Percentiles rank a stretch among this genome's conserved stretches.
Conservation (phyloP, 768 basidiomycete genomes). For the Antrodiella citrinella region DNA sequence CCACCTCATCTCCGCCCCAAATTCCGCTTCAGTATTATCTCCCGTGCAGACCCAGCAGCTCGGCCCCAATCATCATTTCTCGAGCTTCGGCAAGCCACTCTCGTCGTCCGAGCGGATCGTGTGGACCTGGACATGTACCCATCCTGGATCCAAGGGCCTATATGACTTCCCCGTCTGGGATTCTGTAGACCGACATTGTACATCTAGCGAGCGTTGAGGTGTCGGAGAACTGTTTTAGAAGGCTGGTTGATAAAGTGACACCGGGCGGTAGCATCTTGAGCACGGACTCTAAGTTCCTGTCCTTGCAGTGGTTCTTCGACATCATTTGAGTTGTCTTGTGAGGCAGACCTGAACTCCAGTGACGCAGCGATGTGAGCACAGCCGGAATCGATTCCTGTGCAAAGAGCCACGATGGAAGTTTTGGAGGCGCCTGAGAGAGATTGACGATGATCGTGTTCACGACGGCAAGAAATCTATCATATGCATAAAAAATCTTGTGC, state of each 20-base stretch:
- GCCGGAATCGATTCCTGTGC: constrained; percentile 1
- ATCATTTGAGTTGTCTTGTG: not conserved
- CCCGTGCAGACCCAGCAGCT: not conserved
- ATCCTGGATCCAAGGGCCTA: not conserved
- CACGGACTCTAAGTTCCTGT: no score
- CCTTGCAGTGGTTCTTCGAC: not conserved
- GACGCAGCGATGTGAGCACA: not conserved
- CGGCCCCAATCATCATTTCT: not conserved
- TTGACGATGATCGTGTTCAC: not conserved
- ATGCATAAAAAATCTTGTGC: no score
- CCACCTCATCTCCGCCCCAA: not conserved
- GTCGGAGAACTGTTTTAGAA: no score
- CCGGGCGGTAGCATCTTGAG: no score
- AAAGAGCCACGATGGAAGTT: constrained; percentile 12
- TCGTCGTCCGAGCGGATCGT: not conserved
- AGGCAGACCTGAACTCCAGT: not conserved
- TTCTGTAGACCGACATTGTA: not conserved
- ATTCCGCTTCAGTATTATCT: not conserved
- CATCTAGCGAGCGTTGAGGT: no score
- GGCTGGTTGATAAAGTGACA: no score
- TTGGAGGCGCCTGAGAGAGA: not conserved
- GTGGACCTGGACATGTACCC: not conserved
- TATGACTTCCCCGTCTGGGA: not conserved
- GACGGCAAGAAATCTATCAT: not conserved
- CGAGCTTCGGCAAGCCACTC: not conserved